A percentile compares a stretch with the other conserved stretches of the same genome.
phyloP scores from a whole-genome alignment of 768 basidiomycete genomes.

The Lenzites betulinus region DNA sequence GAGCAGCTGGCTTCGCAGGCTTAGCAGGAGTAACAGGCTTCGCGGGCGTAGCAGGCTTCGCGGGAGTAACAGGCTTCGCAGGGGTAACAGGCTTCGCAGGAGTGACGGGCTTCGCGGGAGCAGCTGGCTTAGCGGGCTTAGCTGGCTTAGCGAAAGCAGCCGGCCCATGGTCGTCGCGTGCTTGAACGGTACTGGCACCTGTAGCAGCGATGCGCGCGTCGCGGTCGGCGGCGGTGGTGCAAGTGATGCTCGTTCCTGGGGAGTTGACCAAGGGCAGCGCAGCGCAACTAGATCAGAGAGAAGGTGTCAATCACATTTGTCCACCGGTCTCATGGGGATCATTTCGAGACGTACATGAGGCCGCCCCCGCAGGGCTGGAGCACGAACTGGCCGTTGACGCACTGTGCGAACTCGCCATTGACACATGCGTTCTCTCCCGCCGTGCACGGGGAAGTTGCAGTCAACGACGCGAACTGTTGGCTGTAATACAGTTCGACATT shows the following conservation, averaged over 20 bases:
- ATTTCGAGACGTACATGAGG: constrained; percentile 15
- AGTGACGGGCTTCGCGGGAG: not conserved
- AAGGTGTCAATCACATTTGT: not conserved
- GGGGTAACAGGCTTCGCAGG: not conserved
- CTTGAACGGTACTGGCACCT: constrained; percentile 12
- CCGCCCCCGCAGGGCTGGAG: constrained; percentile 22
- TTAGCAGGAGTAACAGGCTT: too few relatives aligned
- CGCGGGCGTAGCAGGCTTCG: not conserved
- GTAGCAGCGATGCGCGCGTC: constrained; percentile 47
- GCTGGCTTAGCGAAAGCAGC: not conserved
- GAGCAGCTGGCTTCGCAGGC: not conserved
- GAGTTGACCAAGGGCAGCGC: constrained; percentile 50
- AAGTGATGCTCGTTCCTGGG: constrained; percentile 51
- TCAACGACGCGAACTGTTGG: constrained; percentile 48
- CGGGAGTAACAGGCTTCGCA: not conserved
- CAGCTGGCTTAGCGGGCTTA: not conserved
- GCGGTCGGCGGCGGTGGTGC: constrained; percentile 49
- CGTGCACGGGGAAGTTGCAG: constrained; percentile 47
- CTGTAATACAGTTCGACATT: constrained; percentile 6
- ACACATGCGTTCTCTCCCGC: constrained; percentile 49
- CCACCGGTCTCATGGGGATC: not conserved
- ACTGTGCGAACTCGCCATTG: constrained; percentile 52
- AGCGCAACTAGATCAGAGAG: not conserved
- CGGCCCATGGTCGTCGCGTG: not conserved
- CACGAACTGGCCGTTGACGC: constrained; percentile 46